These are phyloP conservation scores for Zostera marina DNA, from an alignment of 116 monocot genomes.

Conservation along the genomic window DNA sequence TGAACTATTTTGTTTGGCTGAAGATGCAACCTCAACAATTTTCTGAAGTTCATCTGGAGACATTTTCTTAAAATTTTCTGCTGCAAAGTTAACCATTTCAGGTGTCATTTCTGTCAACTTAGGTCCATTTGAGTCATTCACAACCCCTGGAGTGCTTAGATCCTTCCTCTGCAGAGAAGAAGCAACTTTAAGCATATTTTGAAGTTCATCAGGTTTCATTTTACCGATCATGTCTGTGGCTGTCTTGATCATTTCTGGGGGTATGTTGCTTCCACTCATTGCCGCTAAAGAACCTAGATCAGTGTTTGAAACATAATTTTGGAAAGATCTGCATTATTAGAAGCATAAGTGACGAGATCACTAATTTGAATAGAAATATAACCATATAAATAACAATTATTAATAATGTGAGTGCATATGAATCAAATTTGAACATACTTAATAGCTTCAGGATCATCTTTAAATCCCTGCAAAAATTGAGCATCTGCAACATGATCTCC, in stretches of 20 bases:
- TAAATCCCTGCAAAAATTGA: constrained; percentile 25
- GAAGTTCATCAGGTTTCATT: constrained; percentile 87
- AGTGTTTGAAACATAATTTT: constrained; percentile 52
- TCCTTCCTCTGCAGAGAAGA: constrained; percentile 38
- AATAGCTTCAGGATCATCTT: constrained; percentile 47
- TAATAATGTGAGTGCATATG: not conserved
- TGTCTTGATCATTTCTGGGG: constrained; percentile 67
- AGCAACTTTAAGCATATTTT: constrained; percentile 69
- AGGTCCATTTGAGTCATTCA: constrained; percentile 13
- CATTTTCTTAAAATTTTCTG: constrained; percentile 68
- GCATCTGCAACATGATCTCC: constrained; percentile 6
- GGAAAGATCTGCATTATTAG: constrained; percentile 46
- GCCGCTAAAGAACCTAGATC: constrained; percentile 43
- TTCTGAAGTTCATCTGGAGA: constrained; percentile 67
- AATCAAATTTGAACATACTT: constrained; percentile 17
- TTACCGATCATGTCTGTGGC: constrained; percentile 58
- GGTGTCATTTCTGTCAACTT: constrained; percentile 65
- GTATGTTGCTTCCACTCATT: constrained; percentile 42
- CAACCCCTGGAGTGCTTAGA: constrained; percentile 9
- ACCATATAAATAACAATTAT: not conserved
- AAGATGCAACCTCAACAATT: constrained; percentile 51
- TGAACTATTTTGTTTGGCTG: constrained; percentile 26
- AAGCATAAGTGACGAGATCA: constrained; percentile 1
- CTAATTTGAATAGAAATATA: constrained; percentile 2
- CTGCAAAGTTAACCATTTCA: constrained; percentile 73